phyloP scores from a whole-genome alignment of 495 filamentous ascomycete species.

The Neurospora terricola region DNA sequence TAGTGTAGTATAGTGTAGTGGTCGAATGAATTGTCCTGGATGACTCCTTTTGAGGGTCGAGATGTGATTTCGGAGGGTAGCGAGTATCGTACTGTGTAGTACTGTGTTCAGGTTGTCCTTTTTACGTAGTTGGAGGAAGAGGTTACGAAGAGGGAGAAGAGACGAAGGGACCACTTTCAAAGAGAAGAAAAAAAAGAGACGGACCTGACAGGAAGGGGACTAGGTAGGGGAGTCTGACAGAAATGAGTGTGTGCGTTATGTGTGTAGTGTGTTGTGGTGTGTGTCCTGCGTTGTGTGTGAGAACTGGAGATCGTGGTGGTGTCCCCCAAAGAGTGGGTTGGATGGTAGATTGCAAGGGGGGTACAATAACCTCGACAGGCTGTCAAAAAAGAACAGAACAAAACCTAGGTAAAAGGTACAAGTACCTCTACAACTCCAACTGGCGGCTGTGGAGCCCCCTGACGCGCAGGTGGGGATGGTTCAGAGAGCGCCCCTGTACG shows the following conservation, averaged over 20 bases:
- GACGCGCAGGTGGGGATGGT: conserved; percentile 4
- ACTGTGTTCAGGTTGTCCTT: background rate
- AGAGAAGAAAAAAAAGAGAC: background rate
- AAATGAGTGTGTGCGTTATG: background rate
- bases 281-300: background rate
- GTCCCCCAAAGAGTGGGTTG: background rate
- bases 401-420: background rate
- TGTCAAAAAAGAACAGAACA: background rate
- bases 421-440: background rate
- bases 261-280: background rate
- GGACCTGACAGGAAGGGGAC: background rate
- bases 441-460: conserved; percentile 1
- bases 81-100: background rate
- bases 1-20: background rate
- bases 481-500: background rate
- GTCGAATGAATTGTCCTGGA: background rate
- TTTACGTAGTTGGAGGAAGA: background rate
- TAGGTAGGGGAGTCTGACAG: background rate
- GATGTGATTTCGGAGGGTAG: background rate
- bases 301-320: background rate
- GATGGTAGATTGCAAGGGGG: background rate
- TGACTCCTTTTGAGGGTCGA: background rate
- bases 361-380: background rate
- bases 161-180: background rate
- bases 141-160: background rate